Conservation (phyloP, 2,329 filamentous ascomycete genomes). For the Calonectria naviculata region DNA sequence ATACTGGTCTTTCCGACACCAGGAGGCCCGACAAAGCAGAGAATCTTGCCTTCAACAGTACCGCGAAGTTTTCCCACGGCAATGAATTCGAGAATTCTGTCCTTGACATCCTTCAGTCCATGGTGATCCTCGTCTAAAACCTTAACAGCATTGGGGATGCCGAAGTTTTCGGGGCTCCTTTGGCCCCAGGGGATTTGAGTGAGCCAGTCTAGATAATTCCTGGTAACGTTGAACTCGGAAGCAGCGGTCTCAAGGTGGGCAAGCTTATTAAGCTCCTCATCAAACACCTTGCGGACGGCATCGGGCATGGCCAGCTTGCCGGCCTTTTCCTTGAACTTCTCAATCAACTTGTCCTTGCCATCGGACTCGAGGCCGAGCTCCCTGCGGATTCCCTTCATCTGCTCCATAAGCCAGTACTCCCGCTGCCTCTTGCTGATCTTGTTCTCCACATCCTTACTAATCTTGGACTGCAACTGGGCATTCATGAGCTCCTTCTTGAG, state of each 20-base stretch:
- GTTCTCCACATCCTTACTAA: conserved; percentile 95
- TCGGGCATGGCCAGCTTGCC: conserved; percentile 96
- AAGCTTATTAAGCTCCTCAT: conserved; percentile 97
- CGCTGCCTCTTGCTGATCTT: conserved; percentile 98
- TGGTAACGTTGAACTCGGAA: conserved; percentile 97
- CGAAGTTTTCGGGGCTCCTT: conserved; percentile 95
- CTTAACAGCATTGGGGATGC: conserved; percentile 87
- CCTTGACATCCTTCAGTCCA: conserved; percentile 97
- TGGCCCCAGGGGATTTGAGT: conserved; percentile 99
- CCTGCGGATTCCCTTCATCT: conserved; percentile 98
- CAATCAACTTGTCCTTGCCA: conserved; percentile 97
- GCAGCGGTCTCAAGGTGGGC: conserved; percentile 94
- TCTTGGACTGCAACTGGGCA: conserved; percentile 95
- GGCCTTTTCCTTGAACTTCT: conserved; percentile 97
- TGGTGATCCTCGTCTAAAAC: conserved; percentile 98
- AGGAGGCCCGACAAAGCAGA: conserved; percentile 96
- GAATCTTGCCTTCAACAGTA: conserved; percentile 97
- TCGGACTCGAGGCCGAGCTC: conserved; percentile 97
- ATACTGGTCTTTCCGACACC: conserved; percentile 99
- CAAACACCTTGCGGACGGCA: conserved; percentile 95
- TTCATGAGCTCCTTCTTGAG: conserved; percentile 99
- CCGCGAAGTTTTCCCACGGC: conserved; percentile 97
- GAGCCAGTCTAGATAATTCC: conserved; percentile 98
- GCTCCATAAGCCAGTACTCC: conserved; percentile 99
- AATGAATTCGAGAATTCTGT: conserved; percentile 97